These are phyloP conservation scores for Penicillium argentinense DNA, from an alignment of 495 filamentous ascomycete species.

Conservation along the genomic window DNA sequence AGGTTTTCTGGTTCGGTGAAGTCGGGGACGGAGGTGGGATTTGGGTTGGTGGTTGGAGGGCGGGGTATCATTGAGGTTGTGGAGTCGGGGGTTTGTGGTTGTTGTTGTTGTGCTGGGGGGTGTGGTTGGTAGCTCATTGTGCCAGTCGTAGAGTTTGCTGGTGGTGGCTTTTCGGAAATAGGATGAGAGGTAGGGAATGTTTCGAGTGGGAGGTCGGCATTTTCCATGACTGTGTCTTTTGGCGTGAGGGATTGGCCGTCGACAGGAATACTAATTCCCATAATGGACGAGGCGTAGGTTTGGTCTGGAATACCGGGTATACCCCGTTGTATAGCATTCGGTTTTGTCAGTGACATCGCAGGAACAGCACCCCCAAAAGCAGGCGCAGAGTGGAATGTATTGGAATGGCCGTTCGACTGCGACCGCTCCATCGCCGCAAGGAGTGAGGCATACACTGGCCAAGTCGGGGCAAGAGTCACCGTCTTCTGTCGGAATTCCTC, in stretches of 20 bases:
- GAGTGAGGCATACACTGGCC: slow-evolving; percentile 42
- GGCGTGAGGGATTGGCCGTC: slow-evolving; percentile 39
- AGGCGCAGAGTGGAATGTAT: neutral
- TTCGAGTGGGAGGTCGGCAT: too few species aligned
- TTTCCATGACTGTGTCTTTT: slow-evolving; percentile 38
- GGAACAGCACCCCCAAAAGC: too few species aligned
- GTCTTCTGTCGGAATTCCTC: slow-evolving; percentile 39
- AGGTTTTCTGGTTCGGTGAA: slow-evolving; percentile 34
- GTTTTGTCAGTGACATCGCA: too few species aligned
- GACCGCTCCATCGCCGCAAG: slow-evolving; percentile 33
- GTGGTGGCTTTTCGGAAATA: slow-evolving; percentile 25
- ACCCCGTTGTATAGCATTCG: too few species aligned
- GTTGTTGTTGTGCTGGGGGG: slow-evolving; percentile 12
- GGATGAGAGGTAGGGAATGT: too few species aligned
- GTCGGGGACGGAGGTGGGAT: slow-evolving; percentile 4
- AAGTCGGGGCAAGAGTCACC: slow-evolving; percentile 24
- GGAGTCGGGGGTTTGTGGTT: slow-evolving; percentile 33
- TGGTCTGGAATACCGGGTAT: slow-evolving; percentile 6
- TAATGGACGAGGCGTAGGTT: slow-evolving; percentile 32
- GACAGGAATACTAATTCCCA: slow-evolving; percentile 39
- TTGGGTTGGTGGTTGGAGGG: neutral
- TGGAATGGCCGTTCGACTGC: slow-evolving; percentile 16
- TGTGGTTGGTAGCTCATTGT: neutral
- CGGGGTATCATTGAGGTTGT: slow-evolving; percentile 16
- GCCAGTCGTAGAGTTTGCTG: slow-evolving; percentile 4